phyloP scores from a whole-genome alignment of 768 basidiomycete species.

The Trametes cinnabarina region DNA sequence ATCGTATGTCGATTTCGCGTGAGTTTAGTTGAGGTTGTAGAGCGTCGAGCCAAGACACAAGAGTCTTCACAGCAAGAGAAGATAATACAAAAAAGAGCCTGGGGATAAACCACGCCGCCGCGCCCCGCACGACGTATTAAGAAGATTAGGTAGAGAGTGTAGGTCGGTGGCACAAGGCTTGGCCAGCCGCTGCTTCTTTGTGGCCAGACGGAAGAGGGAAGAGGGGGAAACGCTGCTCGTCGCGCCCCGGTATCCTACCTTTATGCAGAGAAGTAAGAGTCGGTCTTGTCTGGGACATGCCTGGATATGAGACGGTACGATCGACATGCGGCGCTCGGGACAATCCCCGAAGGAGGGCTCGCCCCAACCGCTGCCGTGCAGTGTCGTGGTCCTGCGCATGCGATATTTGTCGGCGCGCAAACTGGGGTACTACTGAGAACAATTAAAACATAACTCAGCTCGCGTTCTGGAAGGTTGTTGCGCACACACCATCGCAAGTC shows the following conservation, averaged over 20 bases:
- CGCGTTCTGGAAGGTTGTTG: background rate
- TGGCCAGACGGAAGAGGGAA: background rate
- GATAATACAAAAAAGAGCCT: background rate
- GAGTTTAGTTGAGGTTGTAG: background rate
- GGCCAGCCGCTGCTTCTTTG: slow-evolving; percentile 2
- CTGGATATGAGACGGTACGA: slow-evolving; percentile 9
- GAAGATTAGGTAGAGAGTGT: slow-evolving; percentile 13
- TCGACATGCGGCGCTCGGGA: background rate
- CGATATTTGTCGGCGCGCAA: background rate
- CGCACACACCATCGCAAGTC: background rate
- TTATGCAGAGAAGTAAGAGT: background rate
- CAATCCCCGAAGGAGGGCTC: slow-evolving; percentile 1
- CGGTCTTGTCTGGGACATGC: background rate
- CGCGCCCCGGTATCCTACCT: background rate
- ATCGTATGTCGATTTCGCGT: background rate
- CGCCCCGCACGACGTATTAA: slow-evolving; percentile 12
- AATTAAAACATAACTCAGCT: slow-evolving; percentile 4
- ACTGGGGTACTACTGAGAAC: background rate
- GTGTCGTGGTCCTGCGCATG: background rate
- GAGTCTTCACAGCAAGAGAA: background rate
- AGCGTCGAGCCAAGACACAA: no score
- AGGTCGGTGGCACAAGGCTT: slow-evolving; percentile 6
- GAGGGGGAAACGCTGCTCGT: background rate
- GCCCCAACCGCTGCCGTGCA: background rate
- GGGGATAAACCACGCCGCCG: background rate